Evolutionary conservation across 768 basidiomycete species (phyloP).

Genomic region (Suillus brevipes): DNA sequence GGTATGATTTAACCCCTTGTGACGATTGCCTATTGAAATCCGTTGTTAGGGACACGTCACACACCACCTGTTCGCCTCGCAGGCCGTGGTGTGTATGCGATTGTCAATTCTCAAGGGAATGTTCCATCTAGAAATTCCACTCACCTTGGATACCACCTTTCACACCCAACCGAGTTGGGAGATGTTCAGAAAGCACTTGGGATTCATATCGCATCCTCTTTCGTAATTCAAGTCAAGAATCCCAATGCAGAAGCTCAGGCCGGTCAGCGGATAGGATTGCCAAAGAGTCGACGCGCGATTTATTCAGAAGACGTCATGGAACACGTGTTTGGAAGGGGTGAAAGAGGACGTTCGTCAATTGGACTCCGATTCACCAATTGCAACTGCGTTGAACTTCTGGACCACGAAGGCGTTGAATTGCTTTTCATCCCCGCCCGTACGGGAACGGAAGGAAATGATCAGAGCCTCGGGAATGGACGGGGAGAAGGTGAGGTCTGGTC

Average conservation of each 20-base stretch:
- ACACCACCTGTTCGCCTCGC: slow-evolving; percentile 52
- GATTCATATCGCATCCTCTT: slow-evolving; percentile 52
- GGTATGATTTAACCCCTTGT: slow-evolving; percentile 31
- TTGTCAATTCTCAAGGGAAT: slow-evolving; percentile 49
- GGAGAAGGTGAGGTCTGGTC: slow-evolving; percentile 43
- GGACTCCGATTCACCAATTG: slow-evolving; percentile 55
- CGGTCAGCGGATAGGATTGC: slow-evolving; percentile 26
- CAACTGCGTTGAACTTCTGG: slow-evolving; percentile 50
- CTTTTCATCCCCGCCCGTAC: slow-evolving; percentile 53
- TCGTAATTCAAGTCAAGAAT: slow-evolving; percentile 63
- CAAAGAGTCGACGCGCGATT: slow-evolving; percentile 37
- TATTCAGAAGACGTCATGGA: slow-evolving; percentile 50
- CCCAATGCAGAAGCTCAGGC: slow-evolving; percentile 47
- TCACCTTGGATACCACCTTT: slow-evolving; percentile 59
- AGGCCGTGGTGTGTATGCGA: slow-evolving; percentile 59
- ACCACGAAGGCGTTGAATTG: slow-evolving; percentile 54
- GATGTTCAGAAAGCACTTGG: slow-evolving; percentile 58
- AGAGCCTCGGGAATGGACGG: slow-evolving; percentile 51
- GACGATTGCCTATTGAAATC: neutral
- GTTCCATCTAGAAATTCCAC: slow-evolving; percentile 49
- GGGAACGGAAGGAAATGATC: slow-evolving; percentile 48
- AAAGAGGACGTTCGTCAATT: slow-evolving; percentile 44
- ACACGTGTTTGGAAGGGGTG: slow-evolving; percentile 48
- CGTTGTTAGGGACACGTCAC: slow-evolving; percentile 46
- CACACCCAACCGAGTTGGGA: slow-evolving; percentile 50